Evolutionary conservation across 768 basidiomycete species (phyloP), one percentile per base, ranked within the genome.

Genomic region (Psilocybe cubensis): DNA sequence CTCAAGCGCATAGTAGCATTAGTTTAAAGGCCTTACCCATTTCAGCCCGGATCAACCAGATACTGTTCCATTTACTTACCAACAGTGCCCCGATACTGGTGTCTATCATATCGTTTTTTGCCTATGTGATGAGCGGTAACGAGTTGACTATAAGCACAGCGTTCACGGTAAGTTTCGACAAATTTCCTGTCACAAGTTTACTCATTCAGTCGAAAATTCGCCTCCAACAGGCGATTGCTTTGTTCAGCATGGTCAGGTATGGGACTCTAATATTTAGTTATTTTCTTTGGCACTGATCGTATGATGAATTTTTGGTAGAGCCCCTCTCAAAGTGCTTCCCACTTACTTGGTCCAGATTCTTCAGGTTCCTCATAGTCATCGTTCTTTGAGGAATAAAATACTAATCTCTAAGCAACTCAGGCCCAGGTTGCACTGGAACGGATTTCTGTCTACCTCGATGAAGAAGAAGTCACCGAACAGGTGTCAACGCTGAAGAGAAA

Each of bases 61-160:
- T 94, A 42, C 67, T 88, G 70, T 91, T 95, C 69, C 80, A 80
- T 14, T 62, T 85, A 2, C 73, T 94, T 8, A 96, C 91, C 89
- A 81, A 77, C 1, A 75, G 79, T 6, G 89, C 91, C 0, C 94
- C 94, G 0, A 87, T 94, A 43, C 68, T 91, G 12, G 85, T 96
- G 20, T 92, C 92, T 2, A 79, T 94, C 53, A 80, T 91, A n/a
- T 86, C 90, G 1, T 96, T 96, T 80, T 79, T 85, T 63, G 80
- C 78, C 18, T 94, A 84, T 59, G 84, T 95, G 27, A 74, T 84
- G 60, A 83, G 81, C 59, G 89, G 91, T 0, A 82, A 92, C 43
- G 76, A 91, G 67, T 70, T 98, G 50, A 89, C 92, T 0, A 79
- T 95, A 45, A 80, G 88, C 3, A 80, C 85, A 17, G 95, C 96